A percentile compares a stretch with the other conserved stretches of the same genome.
Evolutionary conservation across 2,329 filamentous ascomycete species (phyloP).

Genomic region (Curvularia hawaiiensis): DNA sequence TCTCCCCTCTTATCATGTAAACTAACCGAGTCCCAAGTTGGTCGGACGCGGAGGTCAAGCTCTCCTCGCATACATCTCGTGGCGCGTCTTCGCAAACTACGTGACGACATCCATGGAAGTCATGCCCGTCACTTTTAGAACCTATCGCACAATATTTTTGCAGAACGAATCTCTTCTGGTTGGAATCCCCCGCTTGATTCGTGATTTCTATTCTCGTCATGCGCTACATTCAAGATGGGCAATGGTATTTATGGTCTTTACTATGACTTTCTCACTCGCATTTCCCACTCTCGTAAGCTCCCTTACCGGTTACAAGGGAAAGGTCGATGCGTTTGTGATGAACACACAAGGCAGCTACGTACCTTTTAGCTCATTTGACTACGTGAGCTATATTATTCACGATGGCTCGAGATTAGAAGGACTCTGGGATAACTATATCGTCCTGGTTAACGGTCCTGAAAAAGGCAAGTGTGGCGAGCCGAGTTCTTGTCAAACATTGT

Average conservation of each 20-base stretch:
- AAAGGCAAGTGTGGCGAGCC: background rate
- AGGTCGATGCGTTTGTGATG: constrained; percentile 14
- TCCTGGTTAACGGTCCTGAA: background rate
- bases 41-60: constrained; percentile 30
- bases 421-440: constrained; percentile 1
- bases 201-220: constrained; percentile 16
- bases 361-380: constrained; percentile 12
- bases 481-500: background rate
- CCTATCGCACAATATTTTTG: constrained; percentile 26
- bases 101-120: constrained; percentile 29
- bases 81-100: constrained; percentile 25
- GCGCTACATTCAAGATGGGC: constrained; percentile 21
- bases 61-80: constrained; percentile 24
- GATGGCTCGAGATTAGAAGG: constrained; percentile 20
- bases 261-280: constrained; percentile 19
- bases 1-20: background rate
- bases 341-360: constrained; percentile 13
- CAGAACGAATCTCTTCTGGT: constrained; percentile 8
- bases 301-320: constrained; percentile 27
- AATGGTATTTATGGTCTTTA: constrained; percentile 27
- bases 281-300: constrained; percentile 29
- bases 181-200: constrained; percentile 1
- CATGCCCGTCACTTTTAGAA: constrained; percentile 23
- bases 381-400: constrained; percentile 18
- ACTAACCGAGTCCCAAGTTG: constrained; percentile 11